Evolutionary conservation across 202 grass and related monocot genomes (phyloP).

Genomic region (Panicum hallii): DNA sequence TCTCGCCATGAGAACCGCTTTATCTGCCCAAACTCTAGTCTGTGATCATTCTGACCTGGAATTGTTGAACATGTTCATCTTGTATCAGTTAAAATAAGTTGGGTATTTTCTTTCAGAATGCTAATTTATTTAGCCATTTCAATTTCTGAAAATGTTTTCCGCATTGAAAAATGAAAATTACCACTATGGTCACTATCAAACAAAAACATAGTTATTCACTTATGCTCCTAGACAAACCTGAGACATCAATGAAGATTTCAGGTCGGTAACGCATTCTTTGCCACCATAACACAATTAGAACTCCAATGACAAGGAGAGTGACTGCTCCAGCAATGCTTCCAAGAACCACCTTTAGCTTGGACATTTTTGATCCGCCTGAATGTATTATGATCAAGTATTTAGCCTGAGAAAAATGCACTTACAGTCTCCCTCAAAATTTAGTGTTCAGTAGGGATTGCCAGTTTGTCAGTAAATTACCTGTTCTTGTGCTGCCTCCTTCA

Average conservation of each 20-base stretch:
- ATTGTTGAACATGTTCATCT: constrained; percentile 32
- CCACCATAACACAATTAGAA: constrained; percentile 69
- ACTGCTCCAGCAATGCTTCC: constrained; percentile 61
- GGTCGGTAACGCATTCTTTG: constrained; percentile 50
- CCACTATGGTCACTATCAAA: constrained; percentile 2
- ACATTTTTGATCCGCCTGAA: constrained; percentile 57
- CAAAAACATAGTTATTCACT: background rate
- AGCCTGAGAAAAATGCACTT: constrained; percentile 7
- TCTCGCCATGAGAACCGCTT: constrained; percentile 73
- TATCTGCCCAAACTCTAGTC: constrained; percentile 78
- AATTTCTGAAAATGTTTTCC: background rate
- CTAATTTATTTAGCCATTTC: constrained; percentile 37
- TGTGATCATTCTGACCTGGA: constrained; percentile 79
- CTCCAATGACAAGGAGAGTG: constrained; percentile 45
- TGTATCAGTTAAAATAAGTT: constrained; percentile 14
- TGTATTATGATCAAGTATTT: constrained; percentile 44
- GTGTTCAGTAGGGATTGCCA: background rate
- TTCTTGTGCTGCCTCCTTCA: constrained; percentile 31
- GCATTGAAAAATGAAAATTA: constrained; percentile 9
- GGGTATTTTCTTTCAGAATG: constrained; percentile 33
- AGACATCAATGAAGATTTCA: constrained; percentile 83
- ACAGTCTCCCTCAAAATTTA: constrained; percentile 19
- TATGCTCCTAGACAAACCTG: constrained; percentile 57
- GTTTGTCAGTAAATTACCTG: constrained; percentile 49
- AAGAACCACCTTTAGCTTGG: constrained; percentile 55